A percentile compares a stretch with the other conserved stretches of the same genome.
Conservation (phyloP, 2,329 filamentous ascomycete species). For the Metarhizium guizhouense region DNA sequence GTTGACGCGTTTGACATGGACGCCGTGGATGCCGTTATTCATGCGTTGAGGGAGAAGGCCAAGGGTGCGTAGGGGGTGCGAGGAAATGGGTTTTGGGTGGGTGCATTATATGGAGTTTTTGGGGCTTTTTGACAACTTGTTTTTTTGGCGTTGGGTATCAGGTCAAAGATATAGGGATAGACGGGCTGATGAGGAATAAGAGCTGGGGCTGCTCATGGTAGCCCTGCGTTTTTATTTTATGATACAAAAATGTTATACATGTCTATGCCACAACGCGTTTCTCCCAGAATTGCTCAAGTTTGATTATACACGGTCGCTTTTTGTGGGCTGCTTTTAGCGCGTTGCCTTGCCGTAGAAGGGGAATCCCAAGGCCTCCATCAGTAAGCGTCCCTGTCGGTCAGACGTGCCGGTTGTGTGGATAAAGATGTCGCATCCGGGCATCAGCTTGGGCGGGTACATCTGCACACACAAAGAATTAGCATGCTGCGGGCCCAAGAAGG, state of each 20-base stretch:
- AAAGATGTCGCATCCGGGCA: slow-evolving; percentile 76
- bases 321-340: slow-evolving; percentile 17
- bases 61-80: slow-evolving; percentile 21
- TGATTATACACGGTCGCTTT: neutral
- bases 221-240: slow-evolving; percentile 9
- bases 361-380: slow-evolving; percentile 40
- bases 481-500: neutral
- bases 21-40: slow-evolving; percentile 66
- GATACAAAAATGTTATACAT: slow-evolving; percentile 27
- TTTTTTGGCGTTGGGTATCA: neutral
- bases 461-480: slow-evolving; percentile 17
- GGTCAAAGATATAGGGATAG: neutral
- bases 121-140: too few species aligned
- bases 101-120: too few species aligned
- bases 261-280: slow-evolving; percentile 16
- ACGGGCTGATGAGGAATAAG: neutral
- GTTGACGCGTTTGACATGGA: slow-evolving; percentile 87
- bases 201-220: neutral
- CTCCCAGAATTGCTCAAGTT: neutral
- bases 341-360: slow-evolving; percentile 73
- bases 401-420: slow-evolving; percentile 78
- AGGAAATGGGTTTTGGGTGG: slow-evolving; percentile 24
- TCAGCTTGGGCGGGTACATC: slow-evolving; percentile 60
- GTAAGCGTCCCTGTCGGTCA: slow-evolving; percentile 73
- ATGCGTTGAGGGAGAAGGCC: slow-evolving; percentile 50